Conservation (phyloP, 2,329 filamentous ascomycete genomes). For the Chrysosporium keratinophilum region DNA sequence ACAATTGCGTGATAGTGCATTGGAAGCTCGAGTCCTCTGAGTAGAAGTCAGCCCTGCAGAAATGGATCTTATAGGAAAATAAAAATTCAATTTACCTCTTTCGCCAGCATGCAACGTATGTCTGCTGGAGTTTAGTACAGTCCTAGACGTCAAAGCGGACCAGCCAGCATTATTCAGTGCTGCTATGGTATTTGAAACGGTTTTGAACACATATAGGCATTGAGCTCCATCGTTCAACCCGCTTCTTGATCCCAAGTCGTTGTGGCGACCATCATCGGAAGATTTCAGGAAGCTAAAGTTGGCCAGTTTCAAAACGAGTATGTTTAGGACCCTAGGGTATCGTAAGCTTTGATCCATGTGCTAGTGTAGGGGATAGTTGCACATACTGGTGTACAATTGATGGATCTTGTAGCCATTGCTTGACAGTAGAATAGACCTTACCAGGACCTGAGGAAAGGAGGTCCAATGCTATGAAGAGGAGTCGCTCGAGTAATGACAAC, state of each 20-base stretch:
- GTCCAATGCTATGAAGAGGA: slow-evolving; percentile 73
- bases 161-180: slow-evolving; percentile 60
- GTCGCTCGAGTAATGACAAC: slow-evolving; percentile 62
- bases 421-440: slow-evolving; percentile 65
- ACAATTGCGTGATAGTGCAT: slow-evolving; percentile 13
- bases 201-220: slow-evolving; percentile 66
- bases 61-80: background rate
- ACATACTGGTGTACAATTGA: slow-evolving; percentile 44
- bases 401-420: slow-evolving; percentile 62
- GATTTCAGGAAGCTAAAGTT: slow-evolving; percentile 22
- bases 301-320: slow-evolving; percentile 29
- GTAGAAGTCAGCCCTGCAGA: background rate
- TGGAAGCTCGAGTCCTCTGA: slow-evolving; percentile 22
- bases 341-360: slow-evolving; percentile 7
- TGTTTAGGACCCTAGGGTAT: slow-evolving; percentile 28
- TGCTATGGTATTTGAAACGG: slow-evolving; percentile 61
- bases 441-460: slow-evolving; percentile 60
- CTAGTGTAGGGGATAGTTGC: slow-evolving; percentile 17
- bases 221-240: slow-evolving; percentile 58
- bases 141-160: slow-evolving; percentile 57
- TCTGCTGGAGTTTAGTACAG: slow-evolving; percentile 39
- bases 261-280: slow-evolving; percentile 10
- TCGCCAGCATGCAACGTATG: slow-evolving; percentile 41
- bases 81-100: slow-evolving; percentile 38
- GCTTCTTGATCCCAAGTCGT: slow-evolving; percentile 38